Evolutionary conservation across 1,284 basidiomycete species (phyloP), one percentile per base, ranked within the genome.

Genomic region (Stereum hirsutum): DNA sequence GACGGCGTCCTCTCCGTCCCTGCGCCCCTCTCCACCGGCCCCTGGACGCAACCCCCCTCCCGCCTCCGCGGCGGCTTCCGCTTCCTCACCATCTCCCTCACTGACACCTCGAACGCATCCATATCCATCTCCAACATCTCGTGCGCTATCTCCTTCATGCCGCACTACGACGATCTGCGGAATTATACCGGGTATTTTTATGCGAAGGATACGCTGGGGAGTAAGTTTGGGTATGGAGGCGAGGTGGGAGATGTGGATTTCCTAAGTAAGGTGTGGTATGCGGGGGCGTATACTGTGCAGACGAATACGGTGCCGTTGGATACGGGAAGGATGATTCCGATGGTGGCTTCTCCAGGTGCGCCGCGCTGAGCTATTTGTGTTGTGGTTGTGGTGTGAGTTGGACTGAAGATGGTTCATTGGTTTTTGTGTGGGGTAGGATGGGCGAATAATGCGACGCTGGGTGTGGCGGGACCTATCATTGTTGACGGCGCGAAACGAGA

Each of bases 401-500:
- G 30, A 12, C 28, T 19, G 5, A 20, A 34, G 2, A 7, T 5
- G 15, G 15, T 23, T n/a, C n/a, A n/a, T n/a, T n/a, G n/a, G n/a
- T n/a, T n/a, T n/a, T 14, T 21, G 8, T 31, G 12, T 8, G 28
- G 27, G 42, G 27, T 43, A 72, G 75, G 65, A n/a, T 79, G 76
- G 76, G 62, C 62, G 21, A 78, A 78, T 50, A 72, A 76, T 47
- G 75, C 74, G 1, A 71, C 64, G 0, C 59, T 78, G 2, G 75
- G 75, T 8, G 62, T 77, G 14, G 73, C 72, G 6, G 72, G 75
- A 0, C 76, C 76, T 4, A 77, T 79, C 38, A 77, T 79, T 39
- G 75, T 79, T 5, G 76, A 79, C 46, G 76, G 76, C 21, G 76
- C 75, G 3, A 79, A 79, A 53, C 68, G 75, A 6, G 76, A 78